A percentile compares a stretch with the other conserved stretches of the same genome.
phyloP scores from a whole-genome alignment of 1,139 yeast genomes.

The Sugiyamaella paludigena region DNA sequence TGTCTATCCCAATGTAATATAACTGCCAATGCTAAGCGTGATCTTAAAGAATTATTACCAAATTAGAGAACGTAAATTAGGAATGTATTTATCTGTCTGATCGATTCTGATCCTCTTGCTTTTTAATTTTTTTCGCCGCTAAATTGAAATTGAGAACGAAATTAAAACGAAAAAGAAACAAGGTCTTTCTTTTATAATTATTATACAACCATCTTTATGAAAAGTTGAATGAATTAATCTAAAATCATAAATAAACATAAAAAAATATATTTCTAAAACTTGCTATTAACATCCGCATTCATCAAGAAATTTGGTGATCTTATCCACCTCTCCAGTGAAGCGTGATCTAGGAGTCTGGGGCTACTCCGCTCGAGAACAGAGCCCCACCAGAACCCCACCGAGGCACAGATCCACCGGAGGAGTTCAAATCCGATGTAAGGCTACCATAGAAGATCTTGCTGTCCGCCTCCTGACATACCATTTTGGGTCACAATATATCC shows the following conservation, averaged over 20 bases:
- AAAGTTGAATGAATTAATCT: neutral
- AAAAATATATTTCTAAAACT: neutral
- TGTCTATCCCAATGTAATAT: slow-evolving; percentile 19
- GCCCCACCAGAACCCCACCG: too few relatives aligned
- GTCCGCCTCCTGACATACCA: slow-evolving; percentile 23
- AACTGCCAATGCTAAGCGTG: slow-evolving; percentile 13
- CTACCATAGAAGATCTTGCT: slow-evolving; percentile 27
- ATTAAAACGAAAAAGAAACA: too few relatives aligned
- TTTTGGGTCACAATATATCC: slow-evolving; percentile 25
- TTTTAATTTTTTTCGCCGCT: too few relatives aligned
- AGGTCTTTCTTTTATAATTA: too few relatives aligned
- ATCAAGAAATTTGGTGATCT: neutral
- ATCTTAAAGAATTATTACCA: slow-evolving; percentile 6
- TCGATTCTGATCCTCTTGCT: neutral
- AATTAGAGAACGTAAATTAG: neutral
- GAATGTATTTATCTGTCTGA: neutral
- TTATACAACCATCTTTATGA: neutral
- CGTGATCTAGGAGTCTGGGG: too few relatives aligned
- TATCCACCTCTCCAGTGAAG: too few relatives aligned
- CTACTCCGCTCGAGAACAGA: too few relatives aligned
- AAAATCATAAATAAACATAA: neutral
- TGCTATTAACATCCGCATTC: slow-evolving; percentile 1
- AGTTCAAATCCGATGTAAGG: too few relatives aligned
- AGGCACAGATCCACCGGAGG: too few relatives aligned
- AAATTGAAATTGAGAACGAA: neutral